These are phyloP conservation scores for Eucalyptus guilfoylei DNA, from an alignment of 345 rosid species.

Conservation along the genomic window DNA sequence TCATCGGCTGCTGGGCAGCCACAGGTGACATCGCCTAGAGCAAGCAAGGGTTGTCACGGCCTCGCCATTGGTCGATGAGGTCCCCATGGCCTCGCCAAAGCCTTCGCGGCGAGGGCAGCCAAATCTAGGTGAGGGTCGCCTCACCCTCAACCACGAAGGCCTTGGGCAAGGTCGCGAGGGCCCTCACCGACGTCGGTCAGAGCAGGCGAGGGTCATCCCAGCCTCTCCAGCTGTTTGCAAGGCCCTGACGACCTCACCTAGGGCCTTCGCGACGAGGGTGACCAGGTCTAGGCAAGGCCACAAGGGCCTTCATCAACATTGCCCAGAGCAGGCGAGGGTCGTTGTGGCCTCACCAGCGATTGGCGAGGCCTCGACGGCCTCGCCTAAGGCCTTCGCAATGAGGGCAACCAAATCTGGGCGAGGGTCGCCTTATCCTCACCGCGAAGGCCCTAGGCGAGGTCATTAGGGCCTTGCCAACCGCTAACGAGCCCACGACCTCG, in stretches of 20 bases:
- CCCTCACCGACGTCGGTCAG: accelerated
- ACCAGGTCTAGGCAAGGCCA: too few relatives aligned
- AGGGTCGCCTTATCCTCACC: accelerated
- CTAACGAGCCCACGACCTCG: accelerated
- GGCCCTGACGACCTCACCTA: too few relatives aligned
- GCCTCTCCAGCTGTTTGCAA: accelerated
- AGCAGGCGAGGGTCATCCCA: too few relatives aligned
- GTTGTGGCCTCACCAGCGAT: accelerated
- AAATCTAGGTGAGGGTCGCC: too few relatives aligned
- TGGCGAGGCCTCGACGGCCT: accelerated
- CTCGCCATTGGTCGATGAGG: too few relatives aligned
- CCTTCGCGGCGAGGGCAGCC: accelerated
- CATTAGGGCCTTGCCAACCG: accelerated
- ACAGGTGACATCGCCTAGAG: accelerated
- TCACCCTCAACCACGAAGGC: too few relatives aligned
- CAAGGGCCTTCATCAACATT: accelerated
- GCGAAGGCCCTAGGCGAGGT: accelerated
- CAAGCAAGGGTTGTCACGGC: too few relatives aligned
- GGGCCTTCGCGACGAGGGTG: accelerated
- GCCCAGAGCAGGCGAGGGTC: accelerated
- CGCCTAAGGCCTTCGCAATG: too few relatives aligned
- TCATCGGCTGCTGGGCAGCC: accelerated
- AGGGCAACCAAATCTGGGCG: accelerated
- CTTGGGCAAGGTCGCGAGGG: accelerated
- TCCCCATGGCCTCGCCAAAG: too few relatives aligned